Evolutionary conservation across 2,329 filamentous ascomycete species (phyloP).

Genomic region (Trichoderma aggressivum): DNA sequence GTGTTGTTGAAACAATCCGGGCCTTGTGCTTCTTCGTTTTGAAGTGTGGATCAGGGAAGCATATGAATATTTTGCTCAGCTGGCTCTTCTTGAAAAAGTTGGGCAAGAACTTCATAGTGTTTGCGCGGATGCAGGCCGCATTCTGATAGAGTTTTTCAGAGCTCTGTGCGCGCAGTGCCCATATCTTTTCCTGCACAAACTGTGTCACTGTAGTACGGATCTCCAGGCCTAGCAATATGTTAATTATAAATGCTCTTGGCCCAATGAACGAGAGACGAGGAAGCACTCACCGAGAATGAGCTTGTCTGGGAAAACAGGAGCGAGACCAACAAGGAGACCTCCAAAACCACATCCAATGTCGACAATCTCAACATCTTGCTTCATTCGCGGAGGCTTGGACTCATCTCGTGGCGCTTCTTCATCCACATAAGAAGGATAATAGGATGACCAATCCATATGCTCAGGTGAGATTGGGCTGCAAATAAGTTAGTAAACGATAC

Average conservation of each 20-base stretch:
- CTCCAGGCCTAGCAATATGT: slow-evolving; percentile 67
- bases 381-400: slow-evolving; percentile 28
- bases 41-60: slow-evolving; percentile 98
- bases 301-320: slow-evolving; percentile 75
- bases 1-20: slow-evolving; percentile 81
- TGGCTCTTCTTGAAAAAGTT: slow-evolving; percentile 87
- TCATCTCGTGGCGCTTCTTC: slow-evolving; percentile 33
- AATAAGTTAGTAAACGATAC: background rate
- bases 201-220: slow-evolving; percentile 87
- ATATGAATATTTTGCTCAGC: slow-evolving; percentile 90
- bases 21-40: slow-evolving; percentile 97
- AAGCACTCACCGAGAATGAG: slow-evolving; percentile 68
- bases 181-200: slow-evolving; percentile 84
- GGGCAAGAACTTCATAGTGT: slow-evolving; percentile 99
- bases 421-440: slow-evolving; percentile 72
- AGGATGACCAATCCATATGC: slow-evolving; percentile 85
- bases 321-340: slow-evolving; percentile 80
- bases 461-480: slow-evolving; percentile 71
- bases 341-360: slow-evolving; percentile 98
- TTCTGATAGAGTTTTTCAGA: slow-evolving; percentile 69
- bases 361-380: slow-evolving; percentile 78
- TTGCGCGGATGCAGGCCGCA: slow-evolving; percentile 81
- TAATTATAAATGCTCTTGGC: background rate
- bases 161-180: slow-evolving; percentile 70
- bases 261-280: background rate